Evolutionary conservation across 1,139 yeast genomes (phyloP), one percentile per base, ranked within the genome.

Genomic region (Geotrichum aggregatum): DNA sequence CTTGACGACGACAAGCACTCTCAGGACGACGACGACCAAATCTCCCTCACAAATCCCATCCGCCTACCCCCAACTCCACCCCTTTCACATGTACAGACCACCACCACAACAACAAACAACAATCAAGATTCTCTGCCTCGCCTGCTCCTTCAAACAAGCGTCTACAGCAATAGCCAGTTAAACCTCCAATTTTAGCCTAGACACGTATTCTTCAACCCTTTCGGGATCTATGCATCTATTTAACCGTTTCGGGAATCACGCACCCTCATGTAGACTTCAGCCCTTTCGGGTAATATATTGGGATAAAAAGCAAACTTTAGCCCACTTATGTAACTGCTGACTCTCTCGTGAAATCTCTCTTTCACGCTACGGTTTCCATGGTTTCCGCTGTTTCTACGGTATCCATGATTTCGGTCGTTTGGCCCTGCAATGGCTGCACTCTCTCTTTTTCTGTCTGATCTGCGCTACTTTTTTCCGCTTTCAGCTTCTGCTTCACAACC

Each of bases 61-160:
- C 42, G 14, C 13, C 30, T 39, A 8, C 42, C 42, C 4, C 36
- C 36, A 34, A 39, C 42, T n/a, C 42, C 42, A 4, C 42, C 42
- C 13, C 22, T 39, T 19, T n/a, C 18, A 3, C 21, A 18, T 10
- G 21, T 16, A 4, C 39, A 5, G 3, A 35, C 16, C 13, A 13
- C 5, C 39, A 8, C 39, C 8, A 18, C n/a, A 7, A n/a, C 34
- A 34, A 14, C 36, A 13, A 8, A 34, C 36, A 16, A 34, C 14
- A 18, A n/a, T 16, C 18, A 34, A 34, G 36, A n/a, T 18, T n/a
- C 36, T 7, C 18, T 39, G 30, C 42, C 42, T 10, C 42, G 22
- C 6, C 30, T 39, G 28, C 28, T 39, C 26, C 42, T 39, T 1
- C 42, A 39, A 16, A 39, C 42, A n/a, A 18, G 26, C 30, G 30